Percentiles rank a stretch among this genome's conserved stretches.
Conservation (phyloP, 2,329 filamentous ascomycete species). For the Colletotrichum graminicola region DNA sequence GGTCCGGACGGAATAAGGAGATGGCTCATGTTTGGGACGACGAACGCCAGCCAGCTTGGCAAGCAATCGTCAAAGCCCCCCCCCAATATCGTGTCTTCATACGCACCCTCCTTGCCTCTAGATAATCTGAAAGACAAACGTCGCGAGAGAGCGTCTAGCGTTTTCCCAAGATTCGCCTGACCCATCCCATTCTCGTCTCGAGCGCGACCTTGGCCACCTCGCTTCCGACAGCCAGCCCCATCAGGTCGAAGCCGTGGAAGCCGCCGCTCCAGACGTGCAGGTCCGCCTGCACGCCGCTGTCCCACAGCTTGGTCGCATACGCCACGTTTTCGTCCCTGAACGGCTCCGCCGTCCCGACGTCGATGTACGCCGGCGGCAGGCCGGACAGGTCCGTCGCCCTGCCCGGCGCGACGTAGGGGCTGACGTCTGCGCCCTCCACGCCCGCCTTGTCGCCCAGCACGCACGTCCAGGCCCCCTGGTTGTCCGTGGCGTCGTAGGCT, state of each 20-base stretch:
- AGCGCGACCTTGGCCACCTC: conserved; percentile 27
- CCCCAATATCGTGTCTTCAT: background rate
- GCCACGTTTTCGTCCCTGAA: conserved; percentile 55
- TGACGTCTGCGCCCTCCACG: conserved; percentile 47
- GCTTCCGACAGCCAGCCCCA: conserved; percentile 27
- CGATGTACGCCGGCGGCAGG: conserved; percentile 59
- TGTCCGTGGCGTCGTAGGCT: conserved; percentile 50
- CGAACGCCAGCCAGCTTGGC: background rate
- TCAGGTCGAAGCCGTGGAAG: conserved; percentile 55
- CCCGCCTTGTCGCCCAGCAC: conserved; percentile 53
- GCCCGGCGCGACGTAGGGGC: conserved; percentile 53
- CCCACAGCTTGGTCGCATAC: conserved; percentile 52
- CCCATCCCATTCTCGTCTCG: conserved; percentile 38
- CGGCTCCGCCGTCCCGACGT: conserved; percentile 51
- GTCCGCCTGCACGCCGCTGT: conserved; percentile 56
- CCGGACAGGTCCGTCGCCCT: conserved; percentile 52
- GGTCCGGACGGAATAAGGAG: conserved; percentile 25
- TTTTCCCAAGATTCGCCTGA: conserved; percentile 6
- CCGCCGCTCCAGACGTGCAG: conserved; percentile 59
- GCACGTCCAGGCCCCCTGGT: conserved; percentile 56
- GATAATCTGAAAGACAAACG: too few species aligned
- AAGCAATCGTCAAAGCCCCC: background rate
- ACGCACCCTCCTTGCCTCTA: background rate
- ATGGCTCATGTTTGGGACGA: conserved; percentile 8
- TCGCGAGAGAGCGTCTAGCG: background rate